phyloP scores from a whole-genome alignment of 192 early-diverging fungal species.

The Dissophora globulifera region DNA sequence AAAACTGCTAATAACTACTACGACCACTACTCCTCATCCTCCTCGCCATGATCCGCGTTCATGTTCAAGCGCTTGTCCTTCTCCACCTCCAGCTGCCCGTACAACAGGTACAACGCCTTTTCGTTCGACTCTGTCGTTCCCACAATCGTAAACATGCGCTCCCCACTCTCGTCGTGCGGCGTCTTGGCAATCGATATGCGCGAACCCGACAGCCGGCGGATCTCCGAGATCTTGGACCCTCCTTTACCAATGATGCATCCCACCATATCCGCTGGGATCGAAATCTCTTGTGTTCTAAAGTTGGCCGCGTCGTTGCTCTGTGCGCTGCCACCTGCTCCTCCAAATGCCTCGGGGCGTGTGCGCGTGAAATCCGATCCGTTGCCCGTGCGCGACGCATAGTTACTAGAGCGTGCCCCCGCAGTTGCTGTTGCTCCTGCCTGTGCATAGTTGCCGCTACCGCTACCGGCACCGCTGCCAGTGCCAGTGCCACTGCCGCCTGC shows the following conservation, averaged over 20 bases:
- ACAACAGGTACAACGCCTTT: constrained; percentile 91
- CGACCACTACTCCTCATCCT: constrained; percentile 54
- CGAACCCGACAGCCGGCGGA: constrained; percentile 81
- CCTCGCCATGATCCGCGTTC: constrained; percentile 43
- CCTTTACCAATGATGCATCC: constrained; percentile 98
- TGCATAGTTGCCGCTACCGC: constrained; percentile 14
- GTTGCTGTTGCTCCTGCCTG: constrained; percentile 12
- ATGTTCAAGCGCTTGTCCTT: constrained; percentile 77
- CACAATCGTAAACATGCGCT: constrained; percentile 92
- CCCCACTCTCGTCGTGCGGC: constrained; percentile 80
- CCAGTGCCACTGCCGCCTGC: too few relatives aligned
- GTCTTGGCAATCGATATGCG: constrained; percentile 92
- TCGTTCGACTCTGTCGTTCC: constrained; percentile 89
- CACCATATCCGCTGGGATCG: constrained; percentile 95
- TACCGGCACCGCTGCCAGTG: too few relatives aligned
- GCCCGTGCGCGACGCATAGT: constrained; percentile 62
- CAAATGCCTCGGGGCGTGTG: constrained; percentile 38
- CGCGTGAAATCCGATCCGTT: constrained; percentile 66
- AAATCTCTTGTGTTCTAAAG: constrained; percentile 86
- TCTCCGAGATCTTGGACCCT: constrained; percentile 85
- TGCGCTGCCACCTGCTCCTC: constrained; percentile 18
- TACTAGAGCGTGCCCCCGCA: constrained; percentile 22
- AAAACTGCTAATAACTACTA: too few relatives aligned
- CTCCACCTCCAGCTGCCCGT: constrained; percentile 90
- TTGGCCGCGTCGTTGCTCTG: too few relatives aligned